phyloP scores from a whole-genome alignment of 2,329 filamentous ascomycete species.

The Thyridium curvatum region DNA sequence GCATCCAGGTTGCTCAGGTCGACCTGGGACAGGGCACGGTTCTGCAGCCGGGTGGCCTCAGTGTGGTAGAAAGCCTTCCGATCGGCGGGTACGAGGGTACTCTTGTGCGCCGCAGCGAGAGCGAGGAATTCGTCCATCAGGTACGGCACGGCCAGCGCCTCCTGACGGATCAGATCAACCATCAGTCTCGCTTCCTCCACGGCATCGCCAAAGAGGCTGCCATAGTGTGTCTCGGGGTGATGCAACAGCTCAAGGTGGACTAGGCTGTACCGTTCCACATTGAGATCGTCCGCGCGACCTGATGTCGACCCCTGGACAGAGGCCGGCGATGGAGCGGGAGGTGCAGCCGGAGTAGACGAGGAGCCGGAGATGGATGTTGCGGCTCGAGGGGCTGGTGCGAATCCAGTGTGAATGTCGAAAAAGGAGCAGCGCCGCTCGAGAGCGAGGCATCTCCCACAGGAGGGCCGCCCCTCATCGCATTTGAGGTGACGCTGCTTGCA shows the following conservation, averaged over 20 bases:
- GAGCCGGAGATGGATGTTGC: neutral
- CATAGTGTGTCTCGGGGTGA: constrained; percentile 22
- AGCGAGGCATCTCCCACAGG: constrained; percentile 31
- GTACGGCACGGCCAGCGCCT: constrained; percentile 30
- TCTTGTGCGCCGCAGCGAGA: constrained; percentile 34
- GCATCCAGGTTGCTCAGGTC: constrained; percentile 4
- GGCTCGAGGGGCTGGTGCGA: neutral
- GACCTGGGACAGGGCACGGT: constrained; percentile 9
- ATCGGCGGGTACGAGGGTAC: constrained; percentile 15
- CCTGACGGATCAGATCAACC: constrained; percentile 21
- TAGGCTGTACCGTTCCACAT: constrained; percentile 21
- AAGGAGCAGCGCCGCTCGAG: constrained; percentile 28
- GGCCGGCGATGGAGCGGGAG: no score
- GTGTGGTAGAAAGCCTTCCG: constrained; percentile 5
- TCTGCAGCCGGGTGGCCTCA: constrained; percentile 13
- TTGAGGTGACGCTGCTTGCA: constrained; percentile 8
- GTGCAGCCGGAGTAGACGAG: no score
- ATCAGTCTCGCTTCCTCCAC: constrained; percentile 13
- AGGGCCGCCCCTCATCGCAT: constrained; percentile 33
- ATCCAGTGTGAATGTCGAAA: constrained; percentile 2
- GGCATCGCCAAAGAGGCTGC: constrained; percentile 8
- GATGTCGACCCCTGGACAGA: no score
- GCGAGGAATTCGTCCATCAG: constrained; percentile 41
- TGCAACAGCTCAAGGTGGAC: constrained; percentile 31
- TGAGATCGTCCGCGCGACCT: no score